phyloP scores from a whole-genome alignment of 2,329 filamentous ascomycete species.

The Talaromyces verruculosus region DNA sequence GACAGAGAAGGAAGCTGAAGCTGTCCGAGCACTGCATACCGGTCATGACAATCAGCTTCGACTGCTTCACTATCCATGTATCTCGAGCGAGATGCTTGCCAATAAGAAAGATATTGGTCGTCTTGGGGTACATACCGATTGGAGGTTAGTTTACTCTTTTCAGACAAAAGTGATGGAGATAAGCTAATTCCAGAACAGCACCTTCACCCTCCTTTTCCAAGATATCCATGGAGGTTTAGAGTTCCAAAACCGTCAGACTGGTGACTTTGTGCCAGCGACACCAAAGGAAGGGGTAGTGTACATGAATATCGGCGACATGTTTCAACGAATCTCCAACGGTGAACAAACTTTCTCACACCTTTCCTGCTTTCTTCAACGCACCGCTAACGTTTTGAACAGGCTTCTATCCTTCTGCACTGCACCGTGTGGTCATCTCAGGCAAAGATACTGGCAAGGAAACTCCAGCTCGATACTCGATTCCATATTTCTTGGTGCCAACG shows the following conservation, averaged over 20 bases:
- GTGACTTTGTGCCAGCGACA: slow-evolving; percentile 2
- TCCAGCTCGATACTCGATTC: slow-evolving; percentile 32
- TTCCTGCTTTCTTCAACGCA: not conserved
- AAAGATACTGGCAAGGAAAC: slow-evolving; percentile 29
- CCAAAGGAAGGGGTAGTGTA: slow-evolving; percentile 2
- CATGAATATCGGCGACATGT: slow-evolving; percentile 13
- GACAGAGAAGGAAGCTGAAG: slow-evolving; percentile 35
- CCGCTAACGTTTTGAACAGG: slow-evolving; percentile 28
- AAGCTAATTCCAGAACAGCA: slow-evolving; percentile 29
- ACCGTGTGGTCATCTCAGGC: slow-evolving; percentile 45
- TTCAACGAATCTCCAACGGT: slow-evolving; percentile 14
- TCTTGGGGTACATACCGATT: slow-evolving; percentile 49
- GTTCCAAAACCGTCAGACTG: slow-evolving; percentile 55
- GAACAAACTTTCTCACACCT: not conserved
- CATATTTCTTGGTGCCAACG: slow-evolving; percentile 35
- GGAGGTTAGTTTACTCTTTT: not conserved
- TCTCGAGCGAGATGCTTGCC: slow-evolving; percentile 64
- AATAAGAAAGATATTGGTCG: slow-evolving; percentile 32
- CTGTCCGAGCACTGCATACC: slow-evolving; percentile 10
- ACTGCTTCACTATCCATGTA: slow-evolving; percentile 73
- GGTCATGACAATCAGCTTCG: slow-evolving; percentile 47
- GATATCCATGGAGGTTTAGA: slow-evolving; percentile 59
- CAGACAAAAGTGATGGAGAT: not conserved
- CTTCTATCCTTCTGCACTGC: slow-evolving; percentile 49
- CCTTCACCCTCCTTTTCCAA: slow-evolving; percentile 56